Percentiles rank a stretch among this genome's conserved stretches.
These are phyloP conservation scores for Nothophoma quercina DNA, from an alignment of 2,329 filamentous ascomycete species.

Conservation along the genomic window DNA sequence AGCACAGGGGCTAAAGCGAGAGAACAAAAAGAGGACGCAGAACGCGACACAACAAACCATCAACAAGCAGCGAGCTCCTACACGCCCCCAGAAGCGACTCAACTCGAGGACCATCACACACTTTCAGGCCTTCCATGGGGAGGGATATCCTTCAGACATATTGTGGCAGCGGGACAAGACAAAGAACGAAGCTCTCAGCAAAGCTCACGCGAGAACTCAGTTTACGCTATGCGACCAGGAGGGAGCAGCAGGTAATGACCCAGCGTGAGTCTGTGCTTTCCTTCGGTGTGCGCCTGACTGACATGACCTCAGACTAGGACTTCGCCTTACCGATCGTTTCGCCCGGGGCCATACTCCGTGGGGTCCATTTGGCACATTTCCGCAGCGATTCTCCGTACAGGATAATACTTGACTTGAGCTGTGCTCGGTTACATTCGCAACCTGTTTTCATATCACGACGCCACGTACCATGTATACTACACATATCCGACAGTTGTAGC, in stretches of 20 bases:
- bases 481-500: constrained; percentile 3
- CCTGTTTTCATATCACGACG: neutral
- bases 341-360: constrained; percentile 47
- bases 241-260: constrained; percentile 50
- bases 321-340: constrained; percentile 52
- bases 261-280: constrained; percentile 36
- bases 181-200: constrained; percentile 55
- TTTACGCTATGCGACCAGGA: constrained; percentile 46
- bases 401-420: constrained; percentile 1
- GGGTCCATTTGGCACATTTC: constrained; percentile 31
- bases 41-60: constrained; percentile 70
- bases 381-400: constrained; percentile 27
- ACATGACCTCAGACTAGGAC: constrained; percentile 45
- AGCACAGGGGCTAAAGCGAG: constrained; percentile 71
- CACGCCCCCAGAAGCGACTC: constrained; percentile 64
- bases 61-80: constrained; percentile 71
- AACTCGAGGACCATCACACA: constrained; percentile 61
- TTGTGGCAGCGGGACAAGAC: constrained; percentile 55
- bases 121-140: constrained; percentile 77
- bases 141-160: constrained; percentile 67
- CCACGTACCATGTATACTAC: constrained; percentile 5
- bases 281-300: constrained; percentile 26
- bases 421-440: constrained; percentile 5
- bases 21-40: constrained; percentile 70
- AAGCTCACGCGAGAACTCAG: constrained; percentile 51